A percentile compares a stretch with the other conserved stretches of the same genome.
Conservation (phyloP, 1,284 basidiomycete species). For the Trametes polyzona region DNA sequence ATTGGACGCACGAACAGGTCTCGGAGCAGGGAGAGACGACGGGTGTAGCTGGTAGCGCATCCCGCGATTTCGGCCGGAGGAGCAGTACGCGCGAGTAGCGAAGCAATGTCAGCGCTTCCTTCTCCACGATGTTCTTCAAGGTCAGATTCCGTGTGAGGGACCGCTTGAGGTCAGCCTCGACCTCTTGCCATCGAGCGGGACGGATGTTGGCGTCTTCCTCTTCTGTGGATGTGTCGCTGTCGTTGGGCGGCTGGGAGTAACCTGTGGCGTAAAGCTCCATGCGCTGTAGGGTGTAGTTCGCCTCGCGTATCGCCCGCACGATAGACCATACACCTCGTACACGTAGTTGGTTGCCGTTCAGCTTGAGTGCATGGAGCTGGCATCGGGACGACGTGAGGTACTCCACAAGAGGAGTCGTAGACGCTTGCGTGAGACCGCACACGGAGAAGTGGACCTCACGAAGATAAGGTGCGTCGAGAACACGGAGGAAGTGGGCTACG, state of each 20-base stretch:
- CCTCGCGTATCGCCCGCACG: conserved; percentile 45
- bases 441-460: conserved; percentile 60
- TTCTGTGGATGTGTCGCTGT: conserved; percentile 32
- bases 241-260: conserved; percentile 25
- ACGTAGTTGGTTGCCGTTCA: conserved; percentile 61
- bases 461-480: conserved; percentile 50
- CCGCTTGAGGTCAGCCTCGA: conserved; percentile 42
- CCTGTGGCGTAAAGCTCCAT: conserved; percentile 59
- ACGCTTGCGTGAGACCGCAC: conserved; percentile 51
- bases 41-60: background rate
- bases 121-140: conserved; percentile 48
- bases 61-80: conserved; percentile 32
- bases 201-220: conserved; percentile 29
- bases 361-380: conserved; percentile 52
- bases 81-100: conserved; percentile 55
- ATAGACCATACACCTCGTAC: conserved; percentile 48
- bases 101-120: conserved; percentile 56
- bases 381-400: conserved; percentile 60
- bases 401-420: conserved; percentile 47
- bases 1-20: conserved; percentile 13
- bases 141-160: conserved; percentile 52
- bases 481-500: conserved; percentile 50
- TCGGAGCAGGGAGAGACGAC: conserved; percentile 18
- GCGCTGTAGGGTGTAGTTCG: conserved; percentile 54
- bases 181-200: conserved; percentile 39